These are phyloP conservation scores for Polychytrium aggregatum DNA, from an alignment of 192 early-diverging fungal species.

Conservation along the genomic window DNA sequence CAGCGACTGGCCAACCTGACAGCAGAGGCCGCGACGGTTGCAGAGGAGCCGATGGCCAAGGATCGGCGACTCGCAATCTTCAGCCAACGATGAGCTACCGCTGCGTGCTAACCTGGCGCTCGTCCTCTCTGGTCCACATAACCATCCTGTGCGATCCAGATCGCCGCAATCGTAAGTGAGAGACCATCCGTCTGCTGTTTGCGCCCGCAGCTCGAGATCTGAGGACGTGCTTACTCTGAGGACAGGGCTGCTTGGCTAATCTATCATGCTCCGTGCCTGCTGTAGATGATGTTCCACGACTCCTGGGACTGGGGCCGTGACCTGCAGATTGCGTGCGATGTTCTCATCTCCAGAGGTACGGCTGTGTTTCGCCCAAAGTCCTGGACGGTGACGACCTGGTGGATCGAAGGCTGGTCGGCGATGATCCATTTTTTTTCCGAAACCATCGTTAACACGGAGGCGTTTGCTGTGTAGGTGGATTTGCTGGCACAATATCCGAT, in stretches of 20 bases:
- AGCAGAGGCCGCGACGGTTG: too few relatives aligned
- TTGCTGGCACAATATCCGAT: slow-evolving; percentile 37
- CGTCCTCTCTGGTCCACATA: too few relatives aligned
- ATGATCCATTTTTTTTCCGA: neutral
- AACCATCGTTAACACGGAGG: too few relatives aligned
- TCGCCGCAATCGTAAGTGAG: too few relatives aligned
- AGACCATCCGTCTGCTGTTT: too few relatives aligned
- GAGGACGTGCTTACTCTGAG: neutral
- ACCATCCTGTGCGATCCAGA: too few relatives aligned
- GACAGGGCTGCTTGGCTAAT: neutral
- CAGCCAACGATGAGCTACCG: too few relatives aligned
- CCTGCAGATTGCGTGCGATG: slow-evolving; percentile 66
- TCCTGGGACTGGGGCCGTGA: slow-evolving; percentile 81
- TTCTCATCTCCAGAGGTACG: slow-evolving; percentile 42
- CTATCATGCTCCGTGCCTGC: neutral
- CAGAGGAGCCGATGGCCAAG: too few relatives aligned
- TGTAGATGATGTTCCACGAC: slow-evolving; percentile 69
- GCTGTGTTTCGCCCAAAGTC: too few relatives aligned
- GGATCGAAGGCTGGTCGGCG: neutral
- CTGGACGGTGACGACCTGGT: slow-evolving; percentile 1
- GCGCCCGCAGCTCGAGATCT: neutral
- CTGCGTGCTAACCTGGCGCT: too few relatives aligned
- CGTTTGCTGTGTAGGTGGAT: slow-evolving; percentile 25
- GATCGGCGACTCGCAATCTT: too few relatives aligned
- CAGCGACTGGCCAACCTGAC: too few relatives aligned